Evolutionary conservation across 2,329 filamentous ascomycete species (phyloP), one percentile per base, ranked within the genome.

Genomic region (Bipolaris bicolor): DNA sequence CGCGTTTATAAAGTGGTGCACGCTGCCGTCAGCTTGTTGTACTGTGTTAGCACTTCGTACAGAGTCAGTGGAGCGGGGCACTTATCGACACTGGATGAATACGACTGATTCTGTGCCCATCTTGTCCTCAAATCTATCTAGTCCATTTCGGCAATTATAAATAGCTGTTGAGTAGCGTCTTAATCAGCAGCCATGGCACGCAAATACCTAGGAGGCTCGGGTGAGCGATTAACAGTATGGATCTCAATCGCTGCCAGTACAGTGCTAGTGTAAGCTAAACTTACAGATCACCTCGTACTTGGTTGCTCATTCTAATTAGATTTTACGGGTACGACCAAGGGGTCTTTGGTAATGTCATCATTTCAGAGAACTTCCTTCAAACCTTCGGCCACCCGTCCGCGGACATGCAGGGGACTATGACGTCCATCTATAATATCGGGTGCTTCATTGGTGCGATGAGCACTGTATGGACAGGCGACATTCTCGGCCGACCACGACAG

Each of bases 401-500:
- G 5, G 66, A 71, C 34, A 72, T 72, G 68, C 68, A 72, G 57
- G 79, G 77, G 46, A 70, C 78, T 18, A 78, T 78, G 55, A 78
- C 79, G 1, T 76, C 72, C 5, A 76, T 78, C 46, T 75, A 74
- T 54, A 80, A 70, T 48, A 71, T 80, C 20, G 82, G 79, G 3
- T 81, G 79, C 55, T 80, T 82, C 52, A 66, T 77, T 31, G 78
- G 78, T 1, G 79, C 79, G 0, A 74, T 80, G 58, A 65, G 74
- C 11, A 72, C 72, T 3, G 67, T 76, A 15, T 80, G 78, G 71
- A 76, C 84, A 11, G 87, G 86, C 24, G 86, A 89, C 58, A 77
- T 80, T 1, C 80, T 87, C 34, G 86, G 85, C 6, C 79, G 86
- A n/a, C 79, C 80, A 64, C 76, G 83, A 37, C 81, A 81, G 11